Conservation (phyloP, 129 eudicot genomes). For the sunflower (Helianthus annuus) region DNA sequence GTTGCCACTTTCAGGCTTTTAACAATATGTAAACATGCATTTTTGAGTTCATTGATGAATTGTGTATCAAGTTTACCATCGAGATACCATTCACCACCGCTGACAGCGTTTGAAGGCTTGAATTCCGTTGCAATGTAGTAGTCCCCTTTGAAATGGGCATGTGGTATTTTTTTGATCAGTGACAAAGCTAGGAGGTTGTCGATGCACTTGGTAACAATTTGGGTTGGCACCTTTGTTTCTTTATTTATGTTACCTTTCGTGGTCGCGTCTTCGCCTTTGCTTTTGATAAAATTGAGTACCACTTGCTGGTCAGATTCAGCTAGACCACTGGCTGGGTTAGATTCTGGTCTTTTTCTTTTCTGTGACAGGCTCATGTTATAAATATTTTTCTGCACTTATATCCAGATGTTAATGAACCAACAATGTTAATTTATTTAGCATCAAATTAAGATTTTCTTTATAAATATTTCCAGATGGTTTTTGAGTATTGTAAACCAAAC, state of each 20-base stretch:
- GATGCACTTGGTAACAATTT: conserved; percentile 3
- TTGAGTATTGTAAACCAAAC: too few species aligned
- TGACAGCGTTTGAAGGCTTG: conserved; percentile 54
- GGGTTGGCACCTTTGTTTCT: not conserved
- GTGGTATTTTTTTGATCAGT: conserved; percentile 50
- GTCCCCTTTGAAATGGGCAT: conserved; percentile 36
- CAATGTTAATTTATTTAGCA: not conserved
- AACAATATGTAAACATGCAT: conserved; percentile 26
- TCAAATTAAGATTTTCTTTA: not conserved
- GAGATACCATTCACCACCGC: conserved; percentile 68
- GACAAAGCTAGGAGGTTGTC: conserved; percentile 5
- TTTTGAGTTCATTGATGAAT: conserved; percentile 35
- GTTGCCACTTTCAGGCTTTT: conserved; percentile 46
- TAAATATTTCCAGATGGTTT: too few species aligned
- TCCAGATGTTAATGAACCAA: not conserved
- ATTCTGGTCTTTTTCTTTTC: conserved; percentile 4
- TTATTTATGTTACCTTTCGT: not conserved
- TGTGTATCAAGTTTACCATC: conserved; percentile 56
- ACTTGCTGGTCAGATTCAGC: not conserved
- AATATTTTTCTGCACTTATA: not conserved
- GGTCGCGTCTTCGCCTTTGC: conserved; percentile 9
- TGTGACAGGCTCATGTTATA: not conserved
- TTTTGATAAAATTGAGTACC: conserved; percentile 5
- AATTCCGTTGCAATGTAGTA: conserved; percentile 52
- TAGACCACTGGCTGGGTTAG: not conserved